Conservation (phyloP, 257 asterid species). For the Pogostemon cablin region DNA sequence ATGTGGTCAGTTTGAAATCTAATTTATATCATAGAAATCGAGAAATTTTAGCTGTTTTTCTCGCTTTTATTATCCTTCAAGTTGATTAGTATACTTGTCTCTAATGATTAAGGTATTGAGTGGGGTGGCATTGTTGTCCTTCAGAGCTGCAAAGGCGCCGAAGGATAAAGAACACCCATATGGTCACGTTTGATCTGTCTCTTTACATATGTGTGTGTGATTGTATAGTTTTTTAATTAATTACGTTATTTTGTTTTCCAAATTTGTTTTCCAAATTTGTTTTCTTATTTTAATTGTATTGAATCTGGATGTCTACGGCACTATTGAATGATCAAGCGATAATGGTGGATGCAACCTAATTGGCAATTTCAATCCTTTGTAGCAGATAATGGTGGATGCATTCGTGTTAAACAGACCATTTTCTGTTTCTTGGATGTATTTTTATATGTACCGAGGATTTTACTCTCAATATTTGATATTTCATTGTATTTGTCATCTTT, state of each 20-base stretch:
- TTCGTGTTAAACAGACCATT: slow-evolving; percentile 1
- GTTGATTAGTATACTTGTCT: slow-evolving; percentile 13
- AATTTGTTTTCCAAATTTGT: background rate
- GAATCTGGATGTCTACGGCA: background rate
- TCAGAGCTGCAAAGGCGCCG: slow-evolving; percentile 82
- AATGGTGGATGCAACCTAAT: slow-evolving; percentile 1
- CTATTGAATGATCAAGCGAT: background rate
- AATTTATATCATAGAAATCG: background rate
- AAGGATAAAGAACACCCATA: slow-evolving; percentile 99
- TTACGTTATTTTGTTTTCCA: background rate
- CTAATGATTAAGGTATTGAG: slow-evolving; percentile 75
- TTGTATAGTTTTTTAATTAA: background rate
- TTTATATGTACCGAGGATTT: background rate
- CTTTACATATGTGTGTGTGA: slow-evolving; percentile 43
- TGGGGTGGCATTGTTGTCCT: slow-evolving; percentile 89
- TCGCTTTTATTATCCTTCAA: background rate
- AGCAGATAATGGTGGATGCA: slow-evolving; percentile 25
- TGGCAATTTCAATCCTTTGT: background rate
- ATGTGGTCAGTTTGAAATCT: slow-evolving; percentile 59
- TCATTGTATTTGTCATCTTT: slow-evolving; percentile 34
- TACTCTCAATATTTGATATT: slow-evolving; percentile 10
- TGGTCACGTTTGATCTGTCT: slow-evolving; percentile 93
- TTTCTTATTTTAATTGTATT: background rate
- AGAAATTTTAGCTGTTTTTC: background rate
- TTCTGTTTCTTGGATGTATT: background rate